Percentiles rank a stretch among this genome's conserved stretches.
Conservation (phyloP, 495 filamentous ascomycete species). For the Penicillium parvum region DNA sequence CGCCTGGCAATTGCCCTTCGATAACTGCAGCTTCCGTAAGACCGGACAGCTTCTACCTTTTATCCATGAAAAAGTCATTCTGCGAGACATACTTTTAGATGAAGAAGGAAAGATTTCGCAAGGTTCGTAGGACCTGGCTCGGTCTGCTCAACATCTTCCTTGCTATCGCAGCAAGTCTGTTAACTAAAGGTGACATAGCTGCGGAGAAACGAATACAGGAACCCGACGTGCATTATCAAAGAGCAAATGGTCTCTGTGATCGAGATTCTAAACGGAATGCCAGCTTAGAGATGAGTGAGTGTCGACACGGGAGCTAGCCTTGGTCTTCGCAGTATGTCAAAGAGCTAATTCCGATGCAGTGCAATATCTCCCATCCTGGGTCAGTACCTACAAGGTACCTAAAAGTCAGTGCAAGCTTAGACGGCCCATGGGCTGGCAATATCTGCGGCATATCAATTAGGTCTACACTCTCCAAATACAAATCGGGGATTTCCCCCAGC, state of each 20-base stretch:
- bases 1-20: too few relatives aligned
- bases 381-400: constrained; percentile 43
- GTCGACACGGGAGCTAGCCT: background rate
- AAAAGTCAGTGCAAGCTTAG: constrained; percentile 42
- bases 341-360: constrained; percentile 10
- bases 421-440: constrained; percentile 38
- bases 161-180: constrained; percentile 17
- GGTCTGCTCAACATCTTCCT: constrained; percentile 22
- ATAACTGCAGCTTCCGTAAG: too few relatives aligned
- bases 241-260: constrained; percentile 27
- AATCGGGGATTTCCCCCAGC: constrained; percentile 12
- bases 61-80: constrained; percentile 33
- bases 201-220: constrained; percentile 19
- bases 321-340: background rate
- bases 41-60: constrained; percentile 39
- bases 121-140: constrained; percentile 32
- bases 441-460: constrained; percentile 34
- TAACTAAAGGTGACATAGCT: constrained; percentile 12
- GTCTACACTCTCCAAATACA: constrained; percentile 33
- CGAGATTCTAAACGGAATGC: constrained; percentile 29
- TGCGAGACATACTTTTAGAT: constrained; percentile 32
- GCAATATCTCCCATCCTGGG: constrained; percentile 34
- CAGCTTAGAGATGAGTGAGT: constrained; percentile 33
- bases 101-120: constrained; percentile 22
- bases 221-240: constrained; percentile 35